Evolutionary conservation across 2,329 filamentous ascomycete species (phyloP).

Genomic region (Chaetothyriales sp.): DNA sequence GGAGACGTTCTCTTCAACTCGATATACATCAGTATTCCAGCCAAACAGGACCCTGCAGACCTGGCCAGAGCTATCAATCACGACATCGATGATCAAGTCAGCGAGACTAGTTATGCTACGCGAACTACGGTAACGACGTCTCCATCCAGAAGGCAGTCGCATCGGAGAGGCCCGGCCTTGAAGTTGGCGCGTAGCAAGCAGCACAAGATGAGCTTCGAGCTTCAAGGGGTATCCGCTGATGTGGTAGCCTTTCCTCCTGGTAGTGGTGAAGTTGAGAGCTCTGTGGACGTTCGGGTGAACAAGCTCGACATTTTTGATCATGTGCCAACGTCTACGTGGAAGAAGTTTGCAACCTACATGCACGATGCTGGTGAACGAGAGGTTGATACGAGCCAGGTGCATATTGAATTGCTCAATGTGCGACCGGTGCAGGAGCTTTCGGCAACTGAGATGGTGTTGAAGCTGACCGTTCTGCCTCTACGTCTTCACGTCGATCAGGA

Average conservation of each 20-base stretch:
- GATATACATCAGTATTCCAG: conserved; percentile 87
- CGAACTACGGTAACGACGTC: conserved; percentile 38
- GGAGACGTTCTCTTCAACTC: conserved; percentile 97
- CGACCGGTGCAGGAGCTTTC: conserved; percentile 70
- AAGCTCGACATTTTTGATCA: conserved; percentile 89
- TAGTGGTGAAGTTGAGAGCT: conserved; percentile 70
- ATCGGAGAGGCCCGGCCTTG: conserved; percentile 38
- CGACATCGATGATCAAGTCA: conserved; percentile 68
- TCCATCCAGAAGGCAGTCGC: conserved; percentile 24
- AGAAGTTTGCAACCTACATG: conserved; percentile 91
- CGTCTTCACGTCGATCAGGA: conserved; percentile 94
- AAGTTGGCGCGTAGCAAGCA: conserved; percentile 70
- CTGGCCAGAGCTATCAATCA: conserved; percentile 73
- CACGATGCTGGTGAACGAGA: conserved; percentile 75
- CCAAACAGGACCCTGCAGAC: conserved; percentile 70
- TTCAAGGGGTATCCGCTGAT: conserved; percentile 71
- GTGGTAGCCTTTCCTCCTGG: conserved; percentile 63
- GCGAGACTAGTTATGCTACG: conserved; percentile 76
- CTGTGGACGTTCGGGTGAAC: conserved; percentile 65
- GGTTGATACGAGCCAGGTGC: conserved; percentile 74
- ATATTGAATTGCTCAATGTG: conserved; percentile 75
- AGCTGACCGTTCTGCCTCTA: conserved; percentile 63
- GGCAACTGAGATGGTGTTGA: conserved; percentile 77
- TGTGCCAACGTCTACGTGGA: conserved; percentile 90
- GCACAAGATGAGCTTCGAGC: conserved; percentile 91